phyloP scores from a whole-genome alignment of 192 early-diverging fungal species.

The Kappamyces sp. region DNA sequence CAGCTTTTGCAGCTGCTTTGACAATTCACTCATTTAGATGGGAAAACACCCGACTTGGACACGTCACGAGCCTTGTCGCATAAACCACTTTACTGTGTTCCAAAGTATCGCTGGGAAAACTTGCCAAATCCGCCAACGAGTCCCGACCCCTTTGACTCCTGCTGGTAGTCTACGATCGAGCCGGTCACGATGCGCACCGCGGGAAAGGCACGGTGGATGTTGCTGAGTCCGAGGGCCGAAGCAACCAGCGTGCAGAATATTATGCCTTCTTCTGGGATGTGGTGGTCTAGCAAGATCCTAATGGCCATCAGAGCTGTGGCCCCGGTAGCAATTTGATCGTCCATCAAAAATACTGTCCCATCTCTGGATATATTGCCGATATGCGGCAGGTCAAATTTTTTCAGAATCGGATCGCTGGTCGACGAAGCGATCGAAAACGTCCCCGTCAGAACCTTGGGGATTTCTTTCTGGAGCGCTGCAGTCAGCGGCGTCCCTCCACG shows the following conservation, averaged over 20 bases:
- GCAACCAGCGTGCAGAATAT: slow-evolving; percentile 81
- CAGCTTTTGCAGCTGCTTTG: no score
- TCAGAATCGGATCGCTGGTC: slow-evolving; percentile 82
- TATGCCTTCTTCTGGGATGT: slow-evolving; percentile 72
- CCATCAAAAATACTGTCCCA: slow-evolving; percentile 62
- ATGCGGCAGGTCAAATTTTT: slow-evolving; percentile 75
- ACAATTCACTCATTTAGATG: no score
- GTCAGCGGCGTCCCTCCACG: no score
- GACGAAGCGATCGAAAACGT: slow-evolving; percentile 64
- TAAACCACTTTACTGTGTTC: slow-evolving; percentile 10
- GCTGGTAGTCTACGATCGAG: slow-evolving; percentile 61
- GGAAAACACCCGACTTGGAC: neutral
- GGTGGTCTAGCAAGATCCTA: slow-evolving; percentile 85
- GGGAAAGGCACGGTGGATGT: slow-evolving; percentile 78
- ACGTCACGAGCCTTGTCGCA: no score
- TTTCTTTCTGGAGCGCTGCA: no score
- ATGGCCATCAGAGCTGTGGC: slow-evolving; percentile 96
- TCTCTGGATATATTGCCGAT: slow-evolving; percentile 32
- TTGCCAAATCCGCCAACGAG: slow-evolving; percentile 81
- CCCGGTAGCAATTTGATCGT: slow-evolving; percentile 89
- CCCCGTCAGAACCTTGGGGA: no score
- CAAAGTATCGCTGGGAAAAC: slow-evolving; percentile 71
- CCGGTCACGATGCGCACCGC: slow-evolving; percentile 72
- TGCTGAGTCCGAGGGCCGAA: slow-evolving; percentile 68
- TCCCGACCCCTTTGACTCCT: slow-evolving; percentile 56